Evolutionary conservation across 2,329 filamentous ascomycete species (phyloP), one percentile per base, ranked within the genome.

Genomic region (Cladorrhinum sp.): DNA sequence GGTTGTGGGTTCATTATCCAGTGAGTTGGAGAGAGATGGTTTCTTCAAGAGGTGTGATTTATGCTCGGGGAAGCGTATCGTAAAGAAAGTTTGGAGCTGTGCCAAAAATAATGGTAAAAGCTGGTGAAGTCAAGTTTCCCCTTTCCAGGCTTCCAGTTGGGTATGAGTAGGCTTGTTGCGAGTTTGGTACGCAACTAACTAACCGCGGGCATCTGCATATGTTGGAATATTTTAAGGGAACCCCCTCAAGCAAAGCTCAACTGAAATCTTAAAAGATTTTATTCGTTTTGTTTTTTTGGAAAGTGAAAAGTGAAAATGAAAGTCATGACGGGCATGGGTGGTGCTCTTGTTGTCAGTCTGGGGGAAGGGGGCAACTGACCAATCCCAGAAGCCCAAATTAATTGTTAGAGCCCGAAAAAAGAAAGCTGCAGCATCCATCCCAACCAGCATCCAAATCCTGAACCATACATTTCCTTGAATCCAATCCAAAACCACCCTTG

Each of bases 391-490:
- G 28, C 48, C n/a, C 10, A 30, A 55, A 51, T 48, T 21, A 52
- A 59, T 59, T 59, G 53, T 61, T 48, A 57, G 58, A 39, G n/a
- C 54, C 46, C 56, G 49, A 52, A 18, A 66, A 65, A 66, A 62
- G 64, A 59, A 55, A 61, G 58, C n/a, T 60, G 26, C 57, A n/a
- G n/a, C n/a, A n/a, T n/a, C n/a, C n/a, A 51, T 52, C 14, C 49
- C 52, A 39, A 20, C 26, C 26, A 28, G 30, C 51, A 55, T 21
- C 48, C 48, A 53, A 36, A 55, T 49, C 58, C 36, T 36, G 36
- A 28, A 9, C 30, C 23, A 21, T 20, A 36, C 26, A 12, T 36
- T 16, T 21, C n/a, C 55, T n/a, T 30, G 46, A 24, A 26, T 39
- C 28, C 30, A 24, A 21, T 10, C 26, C 23, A 16, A 58, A 20